Base-by-base conservation (phyloP, 305 asterid species). In the Caryopteris hybrid region DNA sequence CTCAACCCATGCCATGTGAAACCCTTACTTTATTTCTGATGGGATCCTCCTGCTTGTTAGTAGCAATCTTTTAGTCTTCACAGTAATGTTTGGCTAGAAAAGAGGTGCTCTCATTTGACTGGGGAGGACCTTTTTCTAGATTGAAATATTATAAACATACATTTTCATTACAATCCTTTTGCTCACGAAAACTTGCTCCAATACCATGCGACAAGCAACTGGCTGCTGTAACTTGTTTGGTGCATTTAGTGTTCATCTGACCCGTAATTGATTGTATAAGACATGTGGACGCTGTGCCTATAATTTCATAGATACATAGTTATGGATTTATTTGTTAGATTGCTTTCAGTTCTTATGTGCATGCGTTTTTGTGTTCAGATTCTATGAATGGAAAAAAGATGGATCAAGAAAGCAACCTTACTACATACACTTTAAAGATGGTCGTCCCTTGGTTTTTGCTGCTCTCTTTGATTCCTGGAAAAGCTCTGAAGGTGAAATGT, bases 381-480 rank as follows among this genome's bases (percentile, higher is more conserved):
- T 91, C 74, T 94, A 91, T 64, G 96, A 94, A 79, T 94, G 99
- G 99, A 91, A 91, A 73, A 94, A 94, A 46, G 96, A 86, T 70
- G 97, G 96, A 18, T 80, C 95, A 8, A 91, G 69, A 78, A 91
- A 85, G 84, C 97, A 91, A 77, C 99, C 97, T 23, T 94, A 86
- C 80, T 84, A 87, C 79, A 64, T 91, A 68, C 89, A 87, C 78
- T 83, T 91, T 13, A 86, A 81, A 84, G 97, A 94, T 83, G 95
- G 80, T 8, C 89, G 86, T 27, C 96, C 99, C 38, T 80, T 94
- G 71, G 93, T 89, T 55, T 87, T 94, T 76, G 99, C 96, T 66
- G 96, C 91, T 69, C 88, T 94, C 22, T 91, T 73, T 59, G 99
- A 91, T 79, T 91, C 88, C 45, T 94, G 99, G 99, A 86, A 83